These are phyloP conservation scores for Boletus tylopilopsis DNA, from an alignment of 768 basidiomycete species.

Conservation along the genomic window DNA sequence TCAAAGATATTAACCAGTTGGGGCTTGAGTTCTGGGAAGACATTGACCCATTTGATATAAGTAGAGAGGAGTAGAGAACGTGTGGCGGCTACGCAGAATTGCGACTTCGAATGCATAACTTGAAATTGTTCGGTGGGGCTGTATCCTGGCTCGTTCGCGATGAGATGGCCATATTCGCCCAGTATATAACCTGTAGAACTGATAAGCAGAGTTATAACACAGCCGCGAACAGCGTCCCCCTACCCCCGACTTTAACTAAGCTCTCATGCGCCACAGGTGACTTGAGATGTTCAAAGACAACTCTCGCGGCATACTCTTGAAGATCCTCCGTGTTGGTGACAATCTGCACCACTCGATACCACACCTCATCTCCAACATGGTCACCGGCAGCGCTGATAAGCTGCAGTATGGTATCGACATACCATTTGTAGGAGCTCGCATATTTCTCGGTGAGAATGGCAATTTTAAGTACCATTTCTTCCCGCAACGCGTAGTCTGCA, in stretches of 20 bases:
- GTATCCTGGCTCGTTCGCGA: slow-evolving; percentile 92
- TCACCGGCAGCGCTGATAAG: slow-evolving; percentile 97
- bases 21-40: slow-evolving; percentile 97
- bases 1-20: slow-evolving; percentile 95
- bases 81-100: slow-evolving; percentile 89
- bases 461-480: slow-evolving; percentile 99
- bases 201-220: slow-evolving; percentile 10
- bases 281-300: slow-evolving; percentile 85
- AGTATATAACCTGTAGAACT: slow-evolving; percentile 78
- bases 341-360: slow-evolving; percentile 99
- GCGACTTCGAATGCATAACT: slow-evolving; percentile 88
- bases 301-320: slow-evolving; percentile 93
- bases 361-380: slow-evolving; percentile 98
- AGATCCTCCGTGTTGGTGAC: slow-evolving; percentile 98
- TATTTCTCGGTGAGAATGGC: slow-evolving; percentile 99
- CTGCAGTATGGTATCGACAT: slow-evolving; percentile 95
- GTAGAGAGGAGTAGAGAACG: slow-evolving; percentile 91
- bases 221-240: slow-evolving; percentile 17
- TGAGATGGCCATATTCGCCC: slow-evolving; percentile 97
- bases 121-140: slow-evolving; percentile 95
- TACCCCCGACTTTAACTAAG: slow-evolving; percentile 93
- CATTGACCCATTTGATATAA: slow-evolving; percentile 99
- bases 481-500: slow-evolving; percentile 95
- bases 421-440: slow-evolving; percentile 97
- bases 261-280: slow-evolving; percentile 87